Evolutionary conservation across 352 stramenopile species (phyloP).

Genomic region (Pythium aphanidermatum): DNA sequence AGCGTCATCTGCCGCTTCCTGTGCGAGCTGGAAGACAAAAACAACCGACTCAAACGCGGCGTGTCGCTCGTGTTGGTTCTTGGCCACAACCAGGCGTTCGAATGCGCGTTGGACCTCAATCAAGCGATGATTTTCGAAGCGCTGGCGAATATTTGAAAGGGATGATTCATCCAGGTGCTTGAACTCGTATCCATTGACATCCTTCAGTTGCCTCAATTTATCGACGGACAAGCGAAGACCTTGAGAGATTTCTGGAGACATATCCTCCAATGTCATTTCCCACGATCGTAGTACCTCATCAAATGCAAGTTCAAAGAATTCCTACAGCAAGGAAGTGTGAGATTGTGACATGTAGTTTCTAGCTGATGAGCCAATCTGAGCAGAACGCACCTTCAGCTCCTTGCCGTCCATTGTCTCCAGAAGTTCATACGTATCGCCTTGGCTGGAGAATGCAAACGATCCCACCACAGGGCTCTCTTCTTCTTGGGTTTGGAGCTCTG

Average conservation of each 20-base stretch:
- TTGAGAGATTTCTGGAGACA: slow-evolving; percentile 45
- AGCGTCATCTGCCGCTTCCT: slow-evolving; percentile 24
- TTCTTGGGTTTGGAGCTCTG: slow-evolving; percentile 22
- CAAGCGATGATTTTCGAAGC: slow-evolving; percentile 54
- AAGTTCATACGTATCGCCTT: slow-evolving; percentile 49
- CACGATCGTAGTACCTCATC: slow-evolving; percentile 53
- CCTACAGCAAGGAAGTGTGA: slow-evolving; percentile 26
- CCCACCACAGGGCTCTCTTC: slow-evolving; percentile 40
- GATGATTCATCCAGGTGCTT: slow-evolving; percentile 35
- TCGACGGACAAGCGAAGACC: slow-evolving; percentile 33
- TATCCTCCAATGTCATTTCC: slow-evolving; percentile 44
- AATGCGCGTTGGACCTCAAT: slow-evolving; percentile 65
- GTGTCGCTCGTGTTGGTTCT: slow-evolving; percentile 38
- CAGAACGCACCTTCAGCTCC: slow-evolving; percentile 46
- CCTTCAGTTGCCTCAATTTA: slow-evolving; percentile 45
- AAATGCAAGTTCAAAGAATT: slow-evolving; percentile 64
- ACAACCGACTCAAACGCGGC: slow-evolving; percentile 50
- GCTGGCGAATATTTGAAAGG: slow-evolving; percentile 33
- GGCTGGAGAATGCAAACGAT: slow-evolving; percentile 52
- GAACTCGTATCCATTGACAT: slow-evolving; percentile 44
- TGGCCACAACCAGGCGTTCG: slow-evolving; percentile 53
- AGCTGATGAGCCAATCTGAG: no score
- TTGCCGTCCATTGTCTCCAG: slow-evolving; percentile 66
- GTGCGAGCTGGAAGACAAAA: slow-evolving; percentile 59
- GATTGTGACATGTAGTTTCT: no score